These are phyloP conservation scores for Atalantia buxifolia DNA, from an alignment of 345 rosid species.

Conservation along the genomic window DNA sequence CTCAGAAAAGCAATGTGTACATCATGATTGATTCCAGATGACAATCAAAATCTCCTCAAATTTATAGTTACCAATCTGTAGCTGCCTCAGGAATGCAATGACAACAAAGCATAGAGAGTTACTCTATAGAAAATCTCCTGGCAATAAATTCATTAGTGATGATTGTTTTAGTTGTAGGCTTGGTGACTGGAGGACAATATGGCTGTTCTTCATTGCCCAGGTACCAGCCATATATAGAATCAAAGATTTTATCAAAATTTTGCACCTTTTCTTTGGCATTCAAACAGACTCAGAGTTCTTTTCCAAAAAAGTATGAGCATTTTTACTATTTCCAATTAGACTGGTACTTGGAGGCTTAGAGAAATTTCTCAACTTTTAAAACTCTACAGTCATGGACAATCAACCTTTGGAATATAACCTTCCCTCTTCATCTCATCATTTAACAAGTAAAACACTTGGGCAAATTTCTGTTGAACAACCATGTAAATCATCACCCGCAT, in stretches of 20 bases:
- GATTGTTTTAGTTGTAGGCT: background rate
- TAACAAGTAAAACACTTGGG: constrained; percentile 38
- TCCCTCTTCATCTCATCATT: constrained; percentile 65
- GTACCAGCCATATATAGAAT: background rate
- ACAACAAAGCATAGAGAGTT: background rate
- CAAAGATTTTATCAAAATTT: background rate
- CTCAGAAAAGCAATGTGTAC: background rate
- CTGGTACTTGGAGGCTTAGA: constrained; percentile 13
- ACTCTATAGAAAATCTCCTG: background rate
- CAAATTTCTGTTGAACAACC: constrained; percentile 28
- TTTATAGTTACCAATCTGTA: background rate
- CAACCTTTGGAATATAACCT: constrained; percentile 46
- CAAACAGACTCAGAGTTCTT: background rate
- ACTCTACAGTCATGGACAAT: constrained; percentile 4
- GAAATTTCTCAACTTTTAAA: constrained; percentile 2
- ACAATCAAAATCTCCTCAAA: background rate
- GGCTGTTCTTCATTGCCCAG: background rate
- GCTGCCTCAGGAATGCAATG: background rate
- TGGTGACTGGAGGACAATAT: background rate
- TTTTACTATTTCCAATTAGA: background rate
- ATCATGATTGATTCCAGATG: background rate
- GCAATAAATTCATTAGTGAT: background rate
- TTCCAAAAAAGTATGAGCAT: background rate
- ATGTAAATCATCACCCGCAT: constrained; percentile 47
- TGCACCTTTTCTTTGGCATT: background rate